Percentiles rank a stretch among this genome's conserved stretches.
These are phyloP conservation scores for Candolleomyces eurysporus DNA, from an alignment of 768 basidiomycete species.

Conservation along the genomic window DNA sequence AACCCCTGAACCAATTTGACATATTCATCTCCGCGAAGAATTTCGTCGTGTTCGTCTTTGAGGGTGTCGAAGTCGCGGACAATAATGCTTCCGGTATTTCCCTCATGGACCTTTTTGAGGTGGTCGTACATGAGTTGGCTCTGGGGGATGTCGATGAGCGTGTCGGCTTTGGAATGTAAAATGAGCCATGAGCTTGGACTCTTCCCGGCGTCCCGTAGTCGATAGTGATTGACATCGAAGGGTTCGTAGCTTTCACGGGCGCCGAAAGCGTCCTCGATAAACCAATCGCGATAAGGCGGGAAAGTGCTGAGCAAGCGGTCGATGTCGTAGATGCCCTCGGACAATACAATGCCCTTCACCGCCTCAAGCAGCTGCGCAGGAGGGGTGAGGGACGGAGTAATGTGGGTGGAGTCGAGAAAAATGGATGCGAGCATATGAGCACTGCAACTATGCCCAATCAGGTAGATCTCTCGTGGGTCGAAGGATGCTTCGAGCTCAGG, in stretches of 20 bases:
- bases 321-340: slow-evolving; percentile 80
- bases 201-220: slow-evolving; percentile 25
- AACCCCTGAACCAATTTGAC: slow-evolving; percentile 44
- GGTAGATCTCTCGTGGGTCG: slow-evolving; percentile 44
- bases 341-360: slow-evolving; percentile 55
- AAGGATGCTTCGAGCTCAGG: slow-evolving; percentile 12
- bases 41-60: slow-evolving; percentile 51
- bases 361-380: slow-evolving; percentile 37
- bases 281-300: slow-evolving; percentile 68
- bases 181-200: slow-evolving; percentile 55
- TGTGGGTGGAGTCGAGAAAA: slow-evolving; percentile 51
- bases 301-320: slow-evolving; percentile 62
- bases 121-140: slow-evolving; percentile 57
- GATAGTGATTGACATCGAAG: slow-evolving; percentile 44
- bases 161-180: slow-evolving; percentile 73
- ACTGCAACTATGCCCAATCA: slow-evolving; percentile 79
- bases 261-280: slow-evolving; percentile 67
- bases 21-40: slow-evolving; percentile 44
- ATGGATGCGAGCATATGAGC: slow-evolving; percentile 79
- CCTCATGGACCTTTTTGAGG: slow-evolving; percentile 40
- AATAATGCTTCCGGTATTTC: slow-evolving; percentile 19
- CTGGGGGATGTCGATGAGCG: slow-evolving; percentile 62
- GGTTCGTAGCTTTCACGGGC: slow-evolving; percentile 42
- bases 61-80: slow-evolving; percentile 35
- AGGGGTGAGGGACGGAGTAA: slow-evolving; percentile 46